Conservation (phyloP, 306 rosid species). For the Quercus alba region DNA sequence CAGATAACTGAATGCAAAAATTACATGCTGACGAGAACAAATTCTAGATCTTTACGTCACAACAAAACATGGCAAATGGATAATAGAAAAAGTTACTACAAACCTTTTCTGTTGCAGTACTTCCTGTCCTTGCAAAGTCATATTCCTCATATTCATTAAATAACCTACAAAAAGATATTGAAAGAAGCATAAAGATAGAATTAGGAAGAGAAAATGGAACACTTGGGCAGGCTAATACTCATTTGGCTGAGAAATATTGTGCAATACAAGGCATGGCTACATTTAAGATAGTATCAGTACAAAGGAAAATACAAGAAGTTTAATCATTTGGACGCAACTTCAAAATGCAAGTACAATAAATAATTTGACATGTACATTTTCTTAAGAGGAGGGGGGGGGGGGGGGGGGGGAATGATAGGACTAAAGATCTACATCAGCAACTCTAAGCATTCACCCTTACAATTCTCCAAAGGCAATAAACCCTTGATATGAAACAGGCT, state of each 20-base stretch:
- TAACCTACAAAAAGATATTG: constrained; percentile 42
- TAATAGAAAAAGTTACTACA: background rate
- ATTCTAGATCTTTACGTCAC: background rate
- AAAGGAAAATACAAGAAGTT: too few species aligned
- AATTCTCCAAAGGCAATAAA: too few species aligned
- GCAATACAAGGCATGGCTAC: background rate
- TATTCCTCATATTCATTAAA: constrained; percentile 75
- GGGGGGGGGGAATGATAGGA: too few species aligned
- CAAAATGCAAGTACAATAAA: too few species aligned
- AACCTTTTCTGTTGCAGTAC: constrained; percentile 69
- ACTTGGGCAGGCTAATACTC: background rate
- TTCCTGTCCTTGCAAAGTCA: constrained; percentile 92
- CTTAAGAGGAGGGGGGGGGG: too few species aligned
- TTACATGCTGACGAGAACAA: background rate
- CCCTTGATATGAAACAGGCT: too few species aligned
- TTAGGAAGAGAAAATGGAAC: background rate
- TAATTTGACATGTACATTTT: too few species aligned
- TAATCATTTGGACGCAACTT: background rate
- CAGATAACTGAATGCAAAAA: background rate
- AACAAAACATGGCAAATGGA: background rate
- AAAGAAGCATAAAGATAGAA: background rate
- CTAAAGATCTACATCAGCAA: too few species aligned
- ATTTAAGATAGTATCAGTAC: too few species aligned
- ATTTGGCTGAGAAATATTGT: background rate
- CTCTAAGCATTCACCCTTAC: too few species aligned